Conservation (phyloP, 345 rosid genomes). For the Salix suchowensis region DNA sequence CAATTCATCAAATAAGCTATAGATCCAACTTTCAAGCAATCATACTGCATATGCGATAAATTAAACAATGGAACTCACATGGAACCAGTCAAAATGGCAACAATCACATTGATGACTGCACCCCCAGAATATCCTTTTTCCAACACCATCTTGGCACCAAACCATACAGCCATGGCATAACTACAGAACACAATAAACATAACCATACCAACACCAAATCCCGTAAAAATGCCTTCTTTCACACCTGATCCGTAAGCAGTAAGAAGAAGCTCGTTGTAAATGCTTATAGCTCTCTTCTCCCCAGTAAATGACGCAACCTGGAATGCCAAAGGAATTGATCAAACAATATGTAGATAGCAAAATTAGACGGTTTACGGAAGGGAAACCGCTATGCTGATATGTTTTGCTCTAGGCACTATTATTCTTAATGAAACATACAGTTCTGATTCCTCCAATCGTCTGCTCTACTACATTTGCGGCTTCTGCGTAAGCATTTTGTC, state of each 20-base stretch:
- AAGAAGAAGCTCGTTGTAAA: conserved; percentile 46
- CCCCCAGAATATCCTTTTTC: conserved; percentile 64
- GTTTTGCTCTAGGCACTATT: background rate
- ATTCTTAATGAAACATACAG: conserved; percentile 9
- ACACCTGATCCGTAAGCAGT: conserved; percentile 53
- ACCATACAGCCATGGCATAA: conserved; percentile 62
- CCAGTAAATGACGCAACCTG: conserved; percentile 81
- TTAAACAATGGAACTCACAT: conserved; percentile 41
- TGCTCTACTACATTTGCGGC: conserved; percentile 27
- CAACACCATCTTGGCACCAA: conserved; percentile 53
- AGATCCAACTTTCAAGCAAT: background rate
- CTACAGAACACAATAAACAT: conserved; percentile 39
- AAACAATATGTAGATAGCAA: background rate
- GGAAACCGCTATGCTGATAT: background rate
- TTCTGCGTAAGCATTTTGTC: conserved; percentile 27
- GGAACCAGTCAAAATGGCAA: conserved; percentile 63
- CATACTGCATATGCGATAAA: too few relatives aligned
- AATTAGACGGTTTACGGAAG: background rate
- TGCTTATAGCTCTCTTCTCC: conserved; percentile 46
- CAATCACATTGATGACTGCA: conserved; percentile 46
- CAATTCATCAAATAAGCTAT: background rate
- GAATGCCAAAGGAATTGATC: background rate
- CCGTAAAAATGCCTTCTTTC: conserved; percentile 51
- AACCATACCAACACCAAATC: conserved; percentile 53
- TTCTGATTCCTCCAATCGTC: conserved; percentile 28